Evolutionary conservation across 78 protist species (phyloP).

Genomic region (Dictyostelium purpureum): DNA sequence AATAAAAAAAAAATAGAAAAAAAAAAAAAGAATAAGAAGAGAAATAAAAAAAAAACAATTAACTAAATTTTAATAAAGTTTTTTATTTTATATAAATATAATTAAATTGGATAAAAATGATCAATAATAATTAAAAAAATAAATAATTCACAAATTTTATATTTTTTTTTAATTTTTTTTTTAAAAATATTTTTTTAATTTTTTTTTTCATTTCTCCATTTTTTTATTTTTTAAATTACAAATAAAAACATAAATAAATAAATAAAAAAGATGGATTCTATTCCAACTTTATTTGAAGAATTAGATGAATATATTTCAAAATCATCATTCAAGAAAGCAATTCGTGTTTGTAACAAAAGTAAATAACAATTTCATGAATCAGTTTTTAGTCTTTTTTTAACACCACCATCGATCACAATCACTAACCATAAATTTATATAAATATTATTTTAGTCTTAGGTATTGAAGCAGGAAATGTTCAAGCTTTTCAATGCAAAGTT

Average conservation of each 20-base stretch:
- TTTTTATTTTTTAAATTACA: no score
- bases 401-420: no score
- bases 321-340: slow-evolving; percentile 59
- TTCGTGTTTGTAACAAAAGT: slow-evolving; percentile 71
- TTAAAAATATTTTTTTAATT: not conserved
- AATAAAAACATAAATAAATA: not conserved
- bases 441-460: not conserved
- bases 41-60: no score
- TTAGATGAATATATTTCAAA: slow-evolving; percentile 37
- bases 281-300: slow-evolving; percentile 42
- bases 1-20: no score
- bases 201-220: not conserved
- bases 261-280: not conserved
- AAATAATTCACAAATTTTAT: not conserved
- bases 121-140: not conserved
- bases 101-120: no score
- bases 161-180: not conserved
- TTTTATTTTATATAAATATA: no score
- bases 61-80: no score
- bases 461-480: not conserved
- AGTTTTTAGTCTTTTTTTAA: not conserved
- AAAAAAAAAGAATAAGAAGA: no score
- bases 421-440: not conserved
- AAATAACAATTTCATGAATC: not conserved
- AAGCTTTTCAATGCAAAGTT: slow-evolving; percentile 71